A percentile compares a stretch with the other conserved stretches of the same genome.
Conservation (phyloP, 192 early-diverging fungal genomes). For the Podila minutissima region DNA sequence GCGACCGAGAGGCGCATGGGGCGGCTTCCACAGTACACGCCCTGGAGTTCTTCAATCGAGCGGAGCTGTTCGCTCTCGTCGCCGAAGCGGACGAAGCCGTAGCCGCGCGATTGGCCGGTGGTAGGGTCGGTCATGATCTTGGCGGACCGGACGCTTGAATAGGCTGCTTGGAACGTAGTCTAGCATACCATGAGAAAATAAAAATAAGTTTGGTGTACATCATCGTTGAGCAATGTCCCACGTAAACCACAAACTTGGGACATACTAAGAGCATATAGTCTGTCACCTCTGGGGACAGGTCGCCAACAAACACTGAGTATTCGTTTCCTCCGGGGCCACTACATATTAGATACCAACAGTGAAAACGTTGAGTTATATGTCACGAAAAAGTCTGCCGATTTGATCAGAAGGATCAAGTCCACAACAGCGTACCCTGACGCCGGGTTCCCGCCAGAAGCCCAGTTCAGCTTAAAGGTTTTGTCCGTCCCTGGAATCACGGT, state of each 20-base stretch:
- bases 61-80: slow-evolving; percentile 91
- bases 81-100: slow-evolving; percentile 94
- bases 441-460: slow-evolving; percentile 86
- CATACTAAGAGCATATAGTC: slow-evolving; percentile 83
- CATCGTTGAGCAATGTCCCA: background rate
- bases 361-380: too few species aligned
- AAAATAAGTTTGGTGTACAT: background rate
- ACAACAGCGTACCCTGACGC: background rate
- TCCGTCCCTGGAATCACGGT: slow-evolving; percentile 84
- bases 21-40: slow-evolving; percentile 81
- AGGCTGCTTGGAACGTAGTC: slow-evolving; percentile 81
- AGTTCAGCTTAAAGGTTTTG: slow-evolving; percentile 93
- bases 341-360: background rate
- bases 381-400: too few species aligned
- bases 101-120: slow-evolving; percentile 83
- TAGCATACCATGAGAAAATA: slow-evolving; percentile 31
- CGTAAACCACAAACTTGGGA: background rate
- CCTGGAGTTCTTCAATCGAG: slow-evolving; percentile 91
- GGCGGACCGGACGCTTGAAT: slow-evolving; percentile 82
- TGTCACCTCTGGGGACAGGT: slow-evolving; percentile 89
- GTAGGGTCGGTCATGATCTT: slow-evolving; percentile 90
- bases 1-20: slow-evolving; percentile 91
- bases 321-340: slow-evolving; percentile 77
- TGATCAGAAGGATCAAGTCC: too few species aligned
- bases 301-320: slow-evolving; percentile 96